A percentile compares a stretch with the other conserved stretches of the same genome.
Conservation (phyloP, 202 grass and related monocot genomes). For the Elaeis oleifera region DNA sequence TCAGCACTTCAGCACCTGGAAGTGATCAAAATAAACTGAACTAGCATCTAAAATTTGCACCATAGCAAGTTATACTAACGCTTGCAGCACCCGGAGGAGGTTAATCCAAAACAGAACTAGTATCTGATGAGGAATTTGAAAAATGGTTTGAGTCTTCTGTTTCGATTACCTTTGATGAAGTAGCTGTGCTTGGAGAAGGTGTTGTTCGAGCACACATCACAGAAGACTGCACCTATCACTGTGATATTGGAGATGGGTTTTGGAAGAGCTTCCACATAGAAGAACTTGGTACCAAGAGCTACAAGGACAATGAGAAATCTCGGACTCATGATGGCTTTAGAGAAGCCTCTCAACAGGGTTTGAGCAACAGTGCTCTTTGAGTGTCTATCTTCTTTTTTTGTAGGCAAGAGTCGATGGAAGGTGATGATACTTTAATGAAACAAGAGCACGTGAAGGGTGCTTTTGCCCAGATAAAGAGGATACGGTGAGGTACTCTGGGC, state of each 20-base stretch:
- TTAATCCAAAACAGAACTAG: too few species aligned
- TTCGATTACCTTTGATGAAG: conserved; percentile 70
- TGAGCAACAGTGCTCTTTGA: conserved; percentile 3
- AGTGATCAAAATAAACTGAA: neutral
- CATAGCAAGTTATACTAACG: too few species aligned
- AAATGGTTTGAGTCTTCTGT: too few species aligned
- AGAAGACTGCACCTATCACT: conserved; percentile 87
- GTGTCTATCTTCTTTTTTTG: neutral
- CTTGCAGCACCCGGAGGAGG: neutral
- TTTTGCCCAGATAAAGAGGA: too few species aligned
- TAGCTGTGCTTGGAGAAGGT: conserved; percentile 93
- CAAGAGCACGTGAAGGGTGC: too few species aligned
- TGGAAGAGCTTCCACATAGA: neutral
- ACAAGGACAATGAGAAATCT: neutral
- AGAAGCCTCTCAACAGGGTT: neutral
- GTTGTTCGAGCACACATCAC: conserved; percentile 87
- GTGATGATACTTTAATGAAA: too few species aligned
- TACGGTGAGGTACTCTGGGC: too few species aligned
- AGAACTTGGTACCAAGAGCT: neutral
- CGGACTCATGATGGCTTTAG: conserved; percentile 17
- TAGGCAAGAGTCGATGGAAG: too few species aligned
- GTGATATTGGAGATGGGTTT: conserved; percentile 62
- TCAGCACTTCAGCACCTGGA: conserved; percentile 68
- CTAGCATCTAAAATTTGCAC: too few species aligned
- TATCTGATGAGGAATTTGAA: too few species aligned